Conservation (phyloP, 257 asterid species). For the Nemophila menziesii region DNA sequence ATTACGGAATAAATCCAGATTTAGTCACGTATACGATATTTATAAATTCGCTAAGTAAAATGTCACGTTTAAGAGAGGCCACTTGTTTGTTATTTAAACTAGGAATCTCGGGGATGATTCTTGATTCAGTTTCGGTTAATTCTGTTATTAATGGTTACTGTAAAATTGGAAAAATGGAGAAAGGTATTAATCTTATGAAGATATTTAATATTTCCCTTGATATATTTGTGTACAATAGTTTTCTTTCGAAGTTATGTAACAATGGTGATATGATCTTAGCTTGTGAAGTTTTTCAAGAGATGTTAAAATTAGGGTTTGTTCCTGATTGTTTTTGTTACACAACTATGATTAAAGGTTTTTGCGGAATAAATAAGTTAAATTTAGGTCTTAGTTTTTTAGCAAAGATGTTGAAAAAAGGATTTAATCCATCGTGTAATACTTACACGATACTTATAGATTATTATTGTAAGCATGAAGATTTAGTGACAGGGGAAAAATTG, state of each 20-base stretch:
- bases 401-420: constrained; percentile 15
- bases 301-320: constrained; percentile 10
- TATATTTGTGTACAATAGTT: constrained; percentile 15
- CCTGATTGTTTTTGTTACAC: constrained; percentile 17
- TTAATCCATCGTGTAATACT: constrained; percentile 11
- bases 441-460: constrained; percentile 13
- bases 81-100: constrained; percentile 13
- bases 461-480: constrained; percentile 15
- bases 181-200: constrained; percentile 10
- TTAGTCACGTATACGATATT: constrained; percentile 13
- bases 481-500: constrained; percentile 7
- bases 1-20: constrained; percentile 15
- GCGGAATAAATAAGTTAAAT: constrained; percentile 9
- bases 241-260: constrained; percentile 11
- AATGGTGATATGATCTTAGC: constrained; percentile 17
- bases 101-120: constrained; percentile 5
- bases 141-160: constrained; percentile 19
- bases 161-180: constrained; percentile 14
- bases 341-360: constrained; percentile 18
- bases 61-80: constrained; percentile 12
- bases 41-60: constrained; percentile 14
- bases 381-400: constrained; percentile 8
- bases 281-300: constrained; percentile 10
- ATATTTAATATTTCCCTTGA: constrained; percentile 15
- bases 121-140: constrained; percentile 18